Evolutionary conservation across 352 stramenopile genomes (phyloP).

Genomic region (Phytophthora crassamura): DNA sequence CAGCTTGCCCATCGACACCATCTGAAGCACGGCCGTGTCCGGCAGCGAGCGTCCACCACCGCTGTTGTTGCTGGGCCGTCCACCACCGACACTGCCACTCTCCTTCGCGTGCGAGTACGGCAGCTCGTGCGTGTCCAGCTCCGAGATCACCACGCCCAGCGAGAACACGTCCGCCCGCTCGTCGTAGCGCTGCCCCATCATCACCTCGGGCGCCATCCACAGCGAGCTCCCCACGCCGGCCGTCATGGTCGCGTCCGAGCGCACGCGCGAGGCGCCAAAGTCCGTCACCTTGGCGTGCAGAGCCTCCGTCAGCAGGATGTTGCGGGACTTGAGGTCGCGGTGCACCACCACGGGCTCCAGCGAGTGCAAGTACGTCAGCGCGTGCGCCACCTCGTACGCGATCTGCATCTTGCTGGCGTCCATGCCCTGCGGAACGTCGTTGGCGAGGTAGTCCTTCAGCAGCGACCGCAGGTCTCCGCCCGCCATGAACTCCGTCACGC

Average conservation of each 20-base stretch:
- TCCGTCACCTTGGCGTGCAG: slow-evolving; percentile 59
- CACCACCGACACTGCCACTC: slow-evolving; percentile 5
- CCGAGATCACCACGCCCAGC: slow-evolving; percentile 38
- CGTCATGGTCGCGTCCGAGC: slow-evolving; percentile 39
- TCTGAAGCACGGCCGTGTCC: slow-evolving; percentile 39
- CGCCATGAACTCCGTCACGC: slow-evolving; percentile 58
- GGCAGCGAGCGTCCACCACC: slow-evolving; percentile 12
- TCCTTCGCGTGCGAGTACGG: slow-evolving; percentile 39
- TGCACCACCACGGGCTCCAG: slow-evolving; percentile 43
- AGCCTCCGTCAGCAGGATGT: slow-evolving; percentile 59
- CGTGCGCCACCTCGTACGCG: slow-evolving; percentile 40
- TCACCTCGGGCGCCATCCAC: slow-evolving; percentile 49
- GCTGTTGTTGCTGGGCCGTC: not conserved
- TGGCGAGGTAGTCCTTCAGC: slow-evolving; percentile 32
- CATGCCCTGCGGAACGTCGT: slow-evolving; percentile 28
- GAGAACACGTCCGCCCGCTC: slow-evolving; percentile 53
- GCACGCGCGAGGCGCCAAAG: slow-evolving; percentile 47
- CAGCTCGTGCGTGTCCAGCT: slow-evolving; percentile 40
- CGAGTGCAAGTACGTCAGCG: slow-evolving; percentile 45
- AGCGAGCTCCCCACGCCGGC: slow-evolving; percentile 25
- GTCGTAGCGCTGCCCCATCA: slow-evolving; percentile 45
- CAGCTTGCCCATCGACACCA: slow-evolving; percentile 36
- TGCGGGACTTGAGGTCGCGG: slow-evolving; percentile 72
- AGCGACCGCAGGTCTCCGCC: slow-evolving; percentile 50
- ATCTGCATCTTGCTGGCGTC: slow-evolving; percentile 44